These are phyloP conservation scores for Geotrichum bryndzae DNA, from an alignment of 1,139 yeast genomes.

Conservation along the genomic window DNA sequence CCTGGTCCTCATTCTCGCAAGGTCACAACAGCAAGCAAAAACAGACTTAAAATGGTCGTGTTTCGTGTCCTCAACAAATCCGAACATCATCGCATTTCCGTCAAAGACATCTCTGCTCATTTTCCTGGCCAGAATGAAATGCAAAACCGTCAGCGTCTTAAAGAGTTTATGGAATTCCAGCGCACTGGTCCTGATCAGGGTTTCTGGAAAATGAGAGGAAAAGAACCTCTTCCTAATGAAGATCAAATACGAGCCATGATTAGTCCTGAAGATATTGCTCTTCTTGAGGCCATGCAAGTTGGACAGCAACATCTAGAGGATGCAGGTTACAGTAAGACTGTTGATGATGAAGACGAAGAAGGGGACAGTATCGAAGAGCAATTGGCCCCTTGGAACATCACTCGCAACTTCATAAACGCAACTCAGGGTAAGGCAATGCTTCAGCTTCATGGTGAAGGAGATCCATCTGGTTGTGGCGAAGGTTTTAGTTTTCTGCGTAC, in stretches of 20 bases:
- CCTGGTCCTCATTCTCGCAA: conserved; percentile 98
- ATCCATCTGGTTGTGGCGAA: conserved; percentile 87
- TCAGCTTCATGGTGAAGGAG: conserved; percentile 94
- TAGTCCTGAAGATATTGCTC: conserved; percentile 83
- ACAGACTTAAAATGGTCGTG: conserved; percentile 88
- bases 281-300: conserved; percentile 87
- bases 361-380: conserved; percentile 69
- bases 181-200: conserved; percentile 94
- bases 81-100: conserved; percentile 69
- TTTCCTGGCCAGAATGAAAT: conserved; percentile 97
- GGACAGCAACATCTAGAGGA: conserved; percentile 84
- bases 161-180: conserved; percentile 97
- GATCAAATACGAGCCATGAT: conserved; percentile 81
- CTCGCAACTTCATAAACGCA: conserved; percentile 85
- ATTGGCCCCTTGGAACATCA: conserved; percentile 87
- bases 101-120: conserved; percentile 83
- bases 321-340: conserved; percentile 48
- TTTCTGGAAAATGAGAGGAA: conserved; percentile 81
- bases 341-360: conserved; percentile 43
- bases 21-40: conserved; percentile 88
- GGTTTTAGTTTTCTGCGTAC: conserved; percentile 87
- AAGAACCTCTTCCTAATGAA: conserved; percentile 67
- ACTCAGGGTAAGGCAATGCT: conserved; percentile 97
- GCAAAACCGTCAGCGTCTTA: conserved; percentile 92
- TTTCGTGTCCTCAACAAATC: conserved; percentile 77